A percentile compares a stretch with the other conserved stretches of the same genome.
These are phyloP conservation scores for Ascoidea rubescens DNA, from an alignment of 805 yeast species.

Conservation along the genomic window DNA sequence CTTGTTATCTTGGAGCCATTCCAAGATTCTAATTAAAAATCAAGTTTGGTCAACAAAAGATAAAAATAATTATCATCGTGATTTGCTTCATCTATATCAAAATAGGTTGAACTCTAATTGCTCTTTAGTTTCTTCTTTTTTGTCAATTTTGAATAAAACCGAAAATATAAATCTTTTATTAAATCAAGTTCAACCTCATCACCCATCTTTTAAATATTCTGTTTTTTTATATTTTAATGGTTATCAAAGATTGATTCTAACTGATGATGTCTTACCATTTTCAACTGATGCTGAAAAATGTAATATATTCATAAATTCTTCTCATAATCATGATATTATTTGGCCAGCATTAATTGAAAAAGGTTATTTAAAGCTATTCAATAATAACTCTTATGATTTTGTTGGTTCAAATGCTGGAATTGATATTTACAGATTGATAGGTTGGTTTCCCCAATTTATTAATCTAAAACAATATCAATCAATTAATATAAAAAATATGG, in stretches of 20 bases:
- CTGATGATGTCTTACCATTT: conserved; percentile 8
- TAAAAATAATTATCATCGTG: background rate
- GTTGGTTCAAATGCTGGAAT: conserved; percentile 65
- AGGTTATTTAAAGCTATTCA: conserved; percentile 50
- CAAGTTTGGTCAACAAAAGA: background rate
- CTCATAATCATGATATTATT: conserved; percentile 13
- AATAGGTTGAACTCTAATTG: conserved; percentile 7
- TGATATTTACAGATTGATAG: conserved; percentile 51
- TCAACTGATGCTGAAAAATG: background rate
- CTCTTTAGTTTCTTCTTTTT: conserved; percentile 5
- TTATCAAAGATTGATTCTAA: conserved; percentile 1
- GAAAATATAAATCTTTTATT: conserved; percentile 1
- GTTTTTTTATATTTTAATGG: conserved; percentile 7
- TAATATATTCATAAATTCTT: conserved; percentile 2
- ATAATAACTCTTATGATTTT: conserved; percentile 40
- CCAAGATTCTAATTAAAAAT: background rate
- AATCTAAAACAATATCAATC: conserved; percentile 20
- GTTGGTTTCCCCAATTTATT: conserved; percentile 60
- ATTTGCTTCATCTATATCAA: conserved; percentile 5
- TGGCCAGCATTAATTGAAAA: conserved; percentile 75
- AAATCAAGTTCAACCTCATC: conserved; percentile 2
- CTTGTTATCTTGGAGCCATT: conserved; percentile 1
- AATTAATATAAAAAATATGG: conserved; percentile 8
- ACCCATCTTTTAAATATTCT: conserved; percentile 4
- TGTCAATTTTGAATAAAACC: conserved; percentile 4